Conservation (phyloP, 345 rosid genomes). For the Conringia planisiliqua region DNA sequence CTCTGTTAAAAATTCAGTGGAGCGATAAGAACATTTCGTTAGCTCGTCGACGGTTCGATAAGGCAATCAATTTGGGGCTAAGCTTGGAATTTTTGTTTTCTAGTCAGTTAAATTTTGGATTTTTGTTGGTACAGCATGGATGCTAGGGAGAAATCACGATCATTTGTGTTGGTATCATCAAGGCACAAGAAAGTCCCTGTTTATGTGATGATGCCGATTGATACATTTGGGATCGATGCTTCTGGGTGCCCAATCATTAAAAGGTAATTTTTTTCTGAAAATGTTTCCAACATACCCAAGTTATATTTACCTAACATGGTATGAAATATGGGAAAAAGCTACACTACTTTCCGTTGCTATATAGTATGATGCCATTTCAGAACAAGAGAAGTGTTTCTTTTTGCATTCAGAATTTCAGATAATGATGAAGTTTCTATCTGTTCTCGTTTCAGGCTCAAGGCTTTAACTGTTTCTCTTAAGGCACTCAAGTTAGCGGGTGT, state of each 20-base stretch:
- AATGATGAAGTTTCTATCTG: background rate
- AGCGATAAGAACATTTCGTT: constrained; percentile 7
- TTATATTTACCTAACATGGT: constrained; percentile 17
- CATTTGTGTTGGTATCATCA: constrained; percentile 48
- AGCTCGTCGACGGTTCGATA: background rate
- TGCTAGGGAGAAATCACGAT: constrained; percentile 53
- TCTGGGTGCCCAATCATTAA: constrained; percentile 54
- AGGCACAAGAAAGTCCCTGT: constrained; percentile 56
- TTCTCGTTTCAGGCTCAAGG: constrained; percentile 57
- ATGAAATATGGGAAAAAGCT: background rate
- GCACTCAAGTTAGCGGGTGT: constrained; percentile 75
- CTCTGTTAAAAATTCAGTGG: background rate
- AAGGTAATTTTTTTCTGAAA: constrained; percentile 33
- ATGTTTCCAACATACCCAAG: background rate
- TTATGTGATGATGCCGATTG: constrained; percentile 58
- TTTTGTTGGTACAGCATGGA: constrained; percentile 50
- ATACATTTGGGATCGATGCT: constrained; percentile 48
- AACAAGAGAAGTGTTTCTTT: background rate
- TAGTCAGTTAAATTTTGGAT: background rate
- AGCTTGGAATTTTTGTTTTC: background rate
- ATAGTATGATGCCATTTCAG: background rate
- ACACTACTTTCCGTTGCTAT: background rate
- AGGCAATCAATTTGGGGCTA: background rate
- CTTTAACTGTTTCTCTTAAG: constrained; percentile 62
- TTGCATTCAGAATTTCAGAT: constrained; percentile 1